These are phyloP conservation scores for Epichloe gansuensis DNA, from an alignment of 2,329 filamentous ascomycete genomes.

Conservation along the genomic window DNA sequence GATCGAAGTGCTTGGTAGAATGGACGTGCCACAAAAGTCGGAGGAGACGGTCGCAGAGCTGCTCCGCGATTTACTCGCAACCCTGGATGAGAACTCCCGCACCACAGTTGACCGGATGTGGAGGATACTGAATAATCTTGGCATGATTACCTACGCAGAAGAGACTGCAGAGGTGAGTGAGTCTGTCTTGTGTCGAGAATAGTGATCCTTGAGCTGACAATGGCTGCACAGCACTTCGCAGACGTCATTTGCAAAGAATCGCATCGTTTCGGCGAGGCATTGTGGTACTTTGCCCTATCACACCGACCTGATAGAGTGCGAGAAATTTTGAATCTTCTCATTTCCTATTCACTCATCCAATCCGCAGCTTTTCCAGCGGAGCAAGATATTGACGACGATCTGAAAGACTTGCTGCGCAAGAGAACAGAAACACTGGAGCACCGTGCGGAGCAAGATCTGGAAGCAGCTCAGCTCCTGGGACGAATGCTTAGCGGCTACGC, in stretches of 20 bases:
- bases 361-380: slow-evolving; percentile 67
- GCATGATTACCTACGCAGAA: slow-evolving; percentile 66
- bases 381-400: slow-evolving; percentile 58
- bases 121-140: slow-evolving; percentile 62
- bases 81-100: slow-evolving; percentile 52
- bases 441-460: slow-evolving; percentile 62
- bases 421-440: slow-evolving; percentile 60
- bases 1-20: slow-evolving; percentile 67
- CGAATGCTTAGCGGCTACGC: slow-evolving; percentile 86
- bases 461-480: slow-evolving; percentile 73
- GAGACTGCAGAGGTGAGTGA: slow-evolving; percentile 66
- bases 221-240: slow-evolving; percentile 49
- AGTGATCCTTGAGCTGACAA: slow-evolving; percentile 13
- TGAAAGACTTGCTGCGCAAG: slow-evolving; percentile 57
- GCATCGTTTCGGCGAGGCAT: slow-evolving; percentile 69
- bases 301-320: slow-evolving; percentile 69
- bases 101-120: slow-evolving; percentile 72
- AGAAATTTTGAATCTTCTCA: slow-evolving; percentile 74
- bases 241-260: slow-evolving; percentile 61
- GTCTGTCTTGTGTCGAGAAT: not conserved
- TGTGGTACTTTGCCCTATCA: slow-evolving; percentile 84
- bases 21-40: slow-evolving; percentile 61
- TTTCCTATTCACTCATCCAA: slow-evolving; percentile 76
- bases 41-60: slow-evolving; percentile 64
- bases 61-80: slow-evolving; percentile 52